Evolutionary conservation across 148 eudicot genomes (phyloP).

Genomic region (Spergularia marina): DNA sequence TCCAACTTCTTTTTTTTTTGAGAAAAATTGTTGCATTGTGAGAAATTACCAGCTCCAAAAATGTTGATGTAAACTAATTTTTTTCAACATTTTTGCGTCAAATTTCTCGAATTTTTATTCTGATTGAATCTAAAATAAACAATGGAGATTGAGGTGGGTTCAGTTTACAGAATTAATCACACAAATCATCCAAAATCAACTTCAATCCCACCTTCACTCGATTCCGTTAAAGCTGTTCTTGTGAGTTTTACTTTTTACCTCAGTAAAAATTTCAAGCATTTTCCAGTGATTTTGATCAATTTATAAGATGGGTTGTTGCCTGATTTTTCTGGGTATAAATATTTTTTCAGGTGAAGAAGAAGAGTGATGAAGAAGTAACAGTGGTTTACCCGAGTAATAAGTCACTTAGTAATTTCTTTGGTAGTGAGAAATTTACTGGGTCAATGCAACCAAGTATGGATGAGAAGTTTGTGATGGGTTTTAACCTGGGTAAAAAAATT

Average conservation of each 20-base stretch:
- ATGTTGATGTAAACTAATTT: too few species aligned
- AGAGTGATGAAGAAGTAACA: conserved; percentile 44
- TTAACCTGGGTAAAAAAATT: conserved; percentile 44
- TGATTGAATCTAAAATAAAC: background rate
- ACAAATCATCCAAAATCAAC: conserved; percentile 39
- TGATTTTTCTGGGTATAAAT: background rate
- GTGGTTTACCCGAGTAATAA: conserved; percentile 64
- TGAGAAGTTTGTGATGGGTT: conserved; percentile 51
- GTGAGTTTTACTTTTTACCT: conserved; percentile 28
- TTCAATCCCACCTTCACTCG: conserved; percentile 48
- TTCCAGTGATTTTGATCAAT: background rate
- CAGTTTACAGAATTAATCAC: conserved; percentile 57
- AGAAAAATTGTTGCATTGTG: too few species aligned
- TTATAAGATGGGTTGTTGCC: background rate
- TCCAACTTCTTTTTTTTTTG: too few species aligned
- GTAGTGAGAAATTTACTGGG: conserved; percentile 21
- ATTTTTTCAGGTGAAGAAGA: conserved; percentile 54
- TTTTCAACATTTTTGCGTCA: background rate
- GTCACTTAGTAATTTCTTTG: conserved; percentile 49
- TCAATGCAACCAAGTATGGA: conserved; percentile 63
- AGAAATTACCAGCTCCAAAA: too few species aligned
- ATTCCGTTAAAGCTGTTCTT: conserved; percentile 58
- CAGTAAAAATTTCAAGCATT: background rate
- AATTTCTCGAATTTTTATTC: background rate
- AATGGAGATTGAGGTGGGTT: conserved; percentile 46